Evolutionary conservation across 306 rosid genomes (phyloP).

Genomic region (Luffa acutangula): DNA sequence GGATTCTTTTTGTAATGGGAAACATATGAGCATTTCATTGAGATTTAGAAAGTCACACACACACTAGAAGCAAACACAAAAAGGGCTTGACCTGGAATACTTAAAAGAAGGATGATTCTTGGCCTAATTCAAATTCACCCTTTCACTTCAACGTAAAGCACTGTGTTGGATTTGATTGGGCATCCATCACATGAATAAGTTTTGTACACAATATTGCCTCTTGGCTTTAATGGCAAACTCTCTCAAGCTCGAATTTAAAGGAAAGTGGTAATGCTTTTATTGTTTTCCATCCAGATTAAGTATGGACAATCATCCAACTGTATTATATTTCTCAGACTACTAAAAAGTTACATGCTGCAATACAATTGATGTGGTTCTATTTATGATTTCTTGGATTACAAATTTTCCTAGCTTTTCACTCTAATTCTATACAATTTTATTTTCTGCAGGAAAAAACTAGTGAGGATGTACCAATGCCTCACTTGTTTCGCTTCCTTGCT

Average conservation of each 20-base stretch:
- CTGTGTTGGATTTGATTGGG: neutral
- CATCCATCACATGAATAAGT: neutral
- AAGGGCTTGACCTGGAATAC: neutral
- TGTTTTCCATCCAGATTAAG: neutral
- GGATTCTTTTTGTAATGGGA: neutral
- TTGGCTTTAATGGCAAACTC: neutral
- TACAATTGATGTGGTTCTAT: neutral
- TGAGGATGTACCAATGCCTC: conserved; percentile 70
- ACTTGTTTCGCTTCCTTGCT: conserved; percentile 80
- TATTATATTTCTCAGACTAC: neutral
- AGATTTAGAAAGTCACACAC: neutral
- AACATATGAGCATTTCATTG: neutral
- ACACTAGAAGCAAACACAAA: too few relatives aligned
- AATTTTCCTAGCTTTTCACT: neutral
- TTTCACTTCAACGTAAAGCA: neutral
- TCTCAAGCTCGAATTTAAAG: neutral
- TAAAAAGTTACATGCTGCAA: neutral
- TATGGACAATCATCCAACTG: neutral
- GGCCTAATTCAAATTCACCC: neutral
- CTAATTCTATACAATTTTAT: neutral
- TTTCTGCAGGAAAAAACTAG: conserved; percentile 47
- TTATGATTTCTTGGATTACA: neutral
- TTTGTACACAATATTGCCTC: neutral
- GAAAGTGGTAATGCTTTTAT: neutral
- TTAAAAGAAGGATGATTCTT: neutral